phyloP scores from a whole-genome alignment of 176 grass and related monocot species.

The Sorghum bicolor region DNA sequence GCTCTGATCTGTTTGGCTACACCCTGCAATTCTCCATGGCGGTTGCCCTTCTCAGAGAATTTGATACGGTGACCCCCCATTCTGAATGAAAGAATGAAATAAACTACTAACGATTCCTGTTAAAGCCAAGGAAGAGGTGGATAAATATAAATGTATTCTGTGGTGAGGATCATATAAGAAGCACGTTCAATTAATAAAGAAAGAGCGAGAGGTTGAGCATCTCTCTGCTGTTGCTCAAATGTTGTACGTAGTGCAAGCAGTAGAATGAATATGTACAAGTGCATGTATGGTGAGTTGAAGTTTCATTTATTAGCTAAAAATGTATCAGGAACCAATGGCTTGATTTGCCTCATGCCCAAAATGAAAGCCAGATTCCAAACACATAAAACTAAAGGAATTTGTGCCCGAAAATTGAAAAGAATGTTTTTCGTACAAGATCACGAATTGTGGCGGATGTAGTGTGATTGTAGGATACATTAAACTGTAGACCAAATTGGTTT shows the following conservation, averaged over 20 bases:
- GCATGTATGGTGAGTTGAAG: not conserved
- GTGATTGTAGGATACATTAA: too few species aligned
- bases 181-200: not conserved
- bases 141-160: not conserved
- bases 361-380: not conserved
- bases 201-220: too few species aligned
- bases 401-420: not conserved
- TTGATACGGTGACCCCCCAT: not conserved
- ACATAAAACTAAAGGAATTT: not conserved
- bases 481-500: not conserved
- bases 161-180: not conserved
- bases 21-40: not conserved
- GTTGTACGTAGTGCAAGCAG: not conserved
- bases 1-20: constrained; percentile 37
- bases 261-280: not conserved
- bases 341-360: not conserved
- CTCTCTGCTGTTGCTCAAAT: not conserved
- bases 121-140: not conserved
- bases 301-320: not conserved
- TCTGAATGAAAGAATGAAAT: not conserved
- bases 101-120: not conserved
- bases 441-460: not conserved
- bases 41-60: not conserved
- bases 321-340: not conserved
- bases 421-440: not conserved